Evolutionary conservation across 345 rosid genomes (phyloP).

Genomic region (Draba incana): DNA sequence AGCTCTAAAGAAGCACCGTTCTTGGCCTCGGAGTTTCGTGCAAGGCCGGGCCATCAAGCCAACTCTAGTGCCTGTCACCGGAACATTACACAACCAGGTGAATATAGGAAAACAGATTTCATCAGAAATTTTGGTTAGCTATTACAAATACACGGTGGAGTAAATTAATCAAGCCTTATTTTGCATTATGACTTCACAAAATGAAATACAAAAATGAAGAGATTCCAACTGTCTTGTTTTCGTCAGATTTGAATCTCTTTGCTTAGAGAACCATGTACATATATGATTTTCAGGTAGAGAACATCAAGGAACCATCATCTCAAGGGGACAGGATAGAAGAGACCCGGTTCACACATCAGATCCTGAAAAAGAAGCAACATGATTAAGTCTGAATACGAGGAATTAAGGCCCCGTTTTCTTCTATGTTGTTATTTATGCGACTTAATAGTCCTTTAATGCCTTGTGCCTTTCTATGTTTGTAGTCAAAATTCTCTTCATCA

Average conservation of each 20-base stretch:
- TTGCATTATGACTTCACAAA: conserved; percentile 15
- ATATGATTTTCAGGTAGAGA: conserved; percentile 48
- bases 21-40: conserved; percentile 44
- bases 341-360: conserved; percentile 51
- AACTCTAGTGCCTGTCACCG: conserved; percentile 48
- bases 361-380: conserved; percentile 51
- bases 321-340: conserved; percentile 48
- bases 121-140: conserved; percentile 12
- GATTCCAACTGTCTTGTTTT: conserved; percentile 21
- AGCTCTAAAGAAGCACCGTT: conserved; percentile 39
- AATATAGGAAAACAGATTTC: conserved; percentile 18
- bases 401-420: conserved; percentile 10
- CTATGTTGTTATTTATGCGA: conserved; percentile 17
- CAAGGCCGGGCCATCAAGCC: conserved; percentile 32
- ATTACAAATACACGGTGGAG: conserved; percentile 10
- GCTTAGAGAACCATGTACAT: conserved; percentile 6
- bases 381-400: conserved; percentile 41
- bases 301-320: conserved; percentile 46
- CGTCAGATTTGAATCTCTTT: conserved; percentile 17
- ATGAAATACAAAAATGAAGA: conserved; percentile 18
- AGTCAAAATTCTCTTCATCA: conserved; percentile 20
- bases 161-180: conserved; percentile 12
- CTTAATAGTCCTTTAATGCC: conserved; percentile 11
- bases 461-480: conserved; percentile 25
- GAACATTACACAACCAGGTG: conserved; percentile 57